These are phyloP conservation scores for Fusarium cyanostomum DNA, from an alignment of 2,329 filamentous ascomycete species.

Conservation along the genomic window DNA sequence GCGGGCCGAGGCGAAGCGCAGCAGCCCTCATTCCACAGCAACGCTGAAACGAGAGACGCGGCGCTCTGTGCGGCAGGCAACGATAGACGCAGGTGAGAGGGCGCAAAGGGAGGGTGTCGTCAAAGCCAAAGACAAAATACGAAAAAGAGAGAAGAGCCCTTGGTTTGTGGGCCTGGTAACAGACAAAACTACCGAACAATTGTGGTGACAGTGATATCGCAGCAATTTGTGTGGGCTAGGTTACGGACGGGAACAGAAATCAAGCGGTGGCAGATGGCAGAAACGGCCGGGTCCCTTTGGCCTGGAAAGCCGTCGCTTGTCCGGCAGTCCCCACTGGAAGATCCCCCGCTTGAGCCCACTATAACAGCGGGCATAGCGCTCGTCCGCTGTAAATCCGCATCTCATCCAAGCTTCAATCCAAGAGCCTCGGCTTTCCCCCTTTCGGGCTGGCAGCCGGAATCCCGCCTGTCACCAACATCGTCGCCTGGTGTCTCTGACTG, in stretches of 20 bases:
- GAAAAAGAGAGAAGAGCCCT: not conserved
- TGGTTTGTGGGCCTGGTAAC: constrained; percentile 1
- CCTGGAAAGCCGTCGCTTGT: constrained; percentile 20
- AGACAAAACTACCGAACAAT: constrained; percentile 9
- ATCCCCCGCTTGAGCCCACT: constrained; percentile 8
- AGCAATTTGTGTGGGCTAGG: constrained; percentile 35
- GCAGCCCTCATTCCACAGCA: constrained; percentile 42
- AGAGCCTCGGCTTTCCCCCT: constrained; percentile 37
- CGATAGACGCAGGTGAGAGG: not conserved
- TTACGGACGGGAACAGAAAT: constrained; percentile 33
- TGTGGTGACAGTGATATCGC: constrained; percentile 19
- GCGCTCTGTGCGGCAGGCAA: constrained; percentile 23
- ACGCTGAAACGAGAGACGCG: constrained; percentile 4
- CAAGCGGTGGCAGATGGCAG: constrained; percentile 45
- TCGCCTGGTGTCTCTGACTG: not conserved
- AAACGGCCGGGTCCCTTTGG: constrained; percentile 32
- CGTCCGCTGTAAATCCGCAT: constrained; percentile 7
- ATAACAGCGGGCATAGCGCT: constrained; percentile 12
- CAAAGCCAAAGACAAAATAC: constrained; percentile 3
- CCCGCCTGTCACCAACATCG: constrained; percentile 1
- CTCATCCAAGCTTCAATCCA: constrained; percentile 7
- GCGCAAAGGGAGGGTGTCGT: not conserved
- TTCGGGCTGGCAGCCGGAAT: constrained; percentile 26
- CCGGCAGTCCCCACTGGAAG: constrained; percentile 17
- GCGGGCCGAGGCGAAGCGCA: constrained; percentile 38